phyloP scores from a whole-genome alignment of 2,329 filamentous ascomycete genomes.

The Paecilomyces niveus region DNA sequence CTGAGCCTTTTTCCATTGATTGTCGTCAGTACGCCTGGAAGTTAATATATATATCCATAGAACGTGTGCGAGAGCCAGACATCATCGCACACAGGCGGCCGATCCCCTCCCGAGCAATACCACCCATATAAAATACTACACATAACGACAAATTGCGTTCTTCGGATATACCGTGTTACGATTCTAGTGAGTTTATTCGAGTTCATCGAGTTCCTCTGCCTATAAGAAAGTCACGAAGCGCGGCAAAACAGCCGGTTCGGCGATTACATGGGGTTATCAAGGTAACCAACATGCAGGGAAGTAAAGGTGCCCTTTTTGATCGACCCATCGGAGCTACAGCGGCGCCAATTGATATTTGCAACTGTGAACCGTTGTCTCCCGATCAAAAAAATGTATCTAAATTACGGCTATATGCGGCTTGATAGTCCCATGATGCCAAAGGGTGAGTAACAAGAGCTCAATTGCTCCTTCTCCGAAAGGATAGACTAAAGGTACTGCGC shows the following conservation, averaged over 20 bases:
- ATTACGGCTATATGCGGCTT: background rate
- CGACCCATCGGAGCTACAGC: too few species aligned
- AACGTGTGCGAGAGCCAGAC: background rate
- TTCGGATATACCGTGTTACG: background rate
- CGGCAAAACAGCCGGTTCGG: too few species aligned
- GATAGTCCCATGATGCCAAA: background rate
- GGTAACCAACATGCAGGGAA: background rate
- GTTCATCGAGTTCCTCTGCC: background rate
- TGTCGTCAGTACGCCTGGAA: background rate
- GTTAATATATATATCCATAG: background rate
- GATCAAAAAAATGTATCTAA: background rate
- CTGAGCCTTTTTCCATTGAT: background rate
- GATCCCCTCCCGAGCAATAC: too few species aligned
- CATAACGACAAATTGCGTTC: too few species aligned
- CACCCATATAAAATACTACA: too few species aligned
- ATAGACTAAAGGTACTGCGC: background rate
- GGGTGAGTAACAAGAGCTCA: background rate
- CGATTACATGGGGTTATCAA: background rate
- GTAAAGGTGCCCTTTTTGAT: background rate
- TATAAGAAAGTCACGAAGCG: background rate
- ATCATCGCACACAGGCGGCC: background rate
- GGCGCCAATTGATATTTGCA: too few species aligned
- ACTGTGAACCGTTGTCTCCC: too few species aligned
- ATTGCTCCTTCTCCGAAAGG: background rate
- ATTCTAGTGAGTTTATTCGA: background rate